Evolutionary conservation across 805 yeast species (phyloP).

Genomic region (Suhomyces prunicola): DNA sequence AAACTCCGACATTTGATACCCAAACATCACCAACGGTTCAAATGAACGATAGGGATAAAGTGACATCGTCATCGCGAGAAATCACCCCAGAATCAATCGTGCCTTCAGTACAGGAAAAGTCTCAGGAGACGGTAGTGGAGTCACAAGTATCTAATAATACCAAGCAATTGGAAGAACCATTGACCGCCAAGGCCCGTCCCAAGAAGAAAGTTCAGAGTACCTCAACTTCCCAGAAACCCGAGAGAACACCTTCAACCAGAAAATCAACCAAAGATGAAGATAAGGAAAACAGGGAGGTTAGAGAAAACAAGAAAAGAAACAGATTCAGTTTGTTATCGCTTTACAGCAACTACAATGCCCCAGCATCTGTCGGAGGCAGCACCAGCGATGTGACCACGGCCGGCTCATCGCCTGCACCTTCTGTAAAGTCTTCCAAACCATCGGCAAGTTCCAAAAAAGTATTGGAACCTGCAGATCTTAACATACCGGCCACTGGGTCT

Average conservation of each 20-base stretch:
- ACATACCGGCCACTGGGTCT: constrained; percentile 12
- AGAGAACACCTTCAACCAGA: neutral
- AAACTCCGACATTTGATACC: constrained; percentile 27
- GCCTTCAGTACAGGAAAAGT: constrained; percentile 4
- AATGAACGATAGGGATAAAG: neutral
- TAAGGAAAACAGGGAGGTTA: constrained; percentile 25
- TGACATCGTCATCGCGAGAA: neutral
- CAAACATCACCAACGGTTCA: constrained; percentile 6
- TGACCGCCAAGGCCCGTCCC: neutral
- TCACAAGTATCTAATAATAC: neutral
- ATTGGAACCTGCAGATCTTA: constrained; percentile 33
- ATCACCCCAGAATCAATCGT: constrained; percentile 1
- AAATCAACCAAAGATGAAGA: constrained; percentile 8
- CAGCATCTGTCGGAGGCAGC: constrained; percentile 5
- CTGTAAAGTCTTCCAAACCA: constrained; percentile 7
- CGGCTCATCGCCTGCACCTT: neutral
- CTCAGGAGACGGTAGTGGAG: neutral
- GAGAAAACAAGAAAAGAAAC: constrained; percentile 32
- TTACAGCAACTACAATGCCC: constrained; percentile 32
- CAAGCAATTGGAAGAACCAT: constrained; percentile 1
- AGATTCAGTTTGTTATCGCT: constrained; percentile 44
- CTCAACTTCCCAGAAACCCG: neutral
- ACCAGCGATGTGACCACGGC: constrained; percentile 6
- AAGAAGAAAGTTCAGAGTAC: constrained; percentile 1
- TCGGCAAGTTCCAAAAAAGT: constrained; percentile 19